Conservation (phyloP, 108 stramenopile species). For the Pseudonitzschia pungens region DNA sequence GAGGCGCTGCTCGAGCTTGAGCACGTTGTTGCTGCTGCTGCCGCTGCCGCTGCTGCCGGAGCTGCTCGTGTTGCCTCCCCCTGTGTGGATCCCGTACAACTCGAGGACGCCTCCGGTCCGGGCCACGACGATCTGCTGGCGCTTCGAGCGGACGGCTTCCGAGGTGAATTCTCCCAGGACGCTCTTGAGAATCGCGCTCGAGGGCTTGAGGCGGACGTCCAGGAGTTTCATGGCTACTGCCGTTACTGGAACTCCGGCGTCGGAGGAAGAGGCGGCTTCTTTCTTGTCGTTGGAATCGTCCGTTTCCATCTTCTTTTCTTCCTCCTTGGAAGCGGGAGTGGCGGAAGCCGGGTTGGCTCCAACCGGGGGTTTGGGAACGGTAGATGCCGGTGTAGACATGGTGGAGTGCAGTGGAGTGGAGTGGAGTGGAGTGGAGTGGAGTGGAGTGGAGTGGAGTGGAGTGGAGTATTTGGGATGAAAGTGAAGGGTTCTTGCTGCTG, state of each 20-base stretch:
- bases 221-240: slow-evolving; percentile 70
- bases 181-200: slow-evolving; percentile 54
- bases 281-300: background rate
- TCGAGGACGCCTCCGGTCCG: slow-evolving; percentile 78
- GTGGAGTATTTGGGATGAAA: too few species aligned
- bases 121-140: slow-evolving; percentile 58
- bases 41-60: too few species aligned
- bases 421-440: too few species aligned
- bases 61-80: background rate
- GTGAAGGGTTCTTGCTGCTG: too few species aligned
- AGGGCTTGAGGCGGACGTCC: slow-evolving; percentile 74
- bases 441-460: too few species aligned
- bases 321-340: background rate
- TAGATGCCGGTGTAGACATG: background rate
- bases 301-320: background rate
- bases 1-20: slow-evolving; percentile 56
- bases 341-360: background rate
- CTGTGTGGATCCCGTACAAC: slow-evolving; percentile 41
- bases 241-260: slow-evolving; percentile 32
- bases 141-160: slow-evolving; percentile 24
- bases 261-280: background rate
- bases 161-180: slow-evolving; percentile 70
- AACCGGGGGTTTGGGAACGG: background rate
- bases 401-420: too few species aligned
- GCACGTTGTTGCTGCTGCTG: background rate